phyloP scores from a whole-genome alignment of 2,329 filamentous ascomycete genomes.

The Canariomyces notabilis region DNA sequence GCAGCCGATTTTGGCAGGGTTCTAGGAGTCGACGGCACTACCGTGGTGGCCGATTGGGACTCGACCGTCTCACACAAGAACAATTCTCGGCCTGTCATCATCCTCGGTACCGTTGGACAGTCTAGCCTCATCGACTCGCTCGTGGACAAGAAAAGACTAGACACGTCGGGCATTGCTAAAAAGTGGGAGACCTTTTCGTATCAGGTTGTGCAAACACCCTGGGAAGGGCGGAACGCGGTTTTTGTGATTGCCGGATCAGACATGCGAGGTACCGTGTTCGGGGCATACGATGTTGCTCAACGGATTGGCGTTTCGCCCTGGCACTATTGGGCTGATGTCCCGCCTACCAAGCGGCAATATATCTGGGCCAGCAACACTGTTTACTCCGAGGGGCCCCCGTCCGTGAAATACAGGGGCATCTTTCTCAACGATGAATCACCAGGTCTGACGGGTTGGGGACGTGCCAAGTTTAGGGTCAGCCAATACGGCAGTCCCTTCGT shows the following conservation, averaged over 20 bases:
- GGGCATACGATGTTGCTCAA: constrained; percentile 53
- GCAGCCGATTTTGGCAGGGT: constrained; percentile 25
- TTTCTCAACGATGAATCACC: constrained; percentile 59
- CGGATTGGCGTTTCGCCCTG: constrained; percentile 57
- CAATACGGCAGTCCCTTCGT: constrained; percentile 30
- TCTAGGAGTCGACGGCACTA: constrained; percentile 21
- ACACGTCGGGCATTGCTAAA: constrained; percentile 42
- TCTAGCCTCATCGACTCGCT: constrained; percentile 46
- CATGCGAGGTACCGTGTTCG: constrained; percentile 52
- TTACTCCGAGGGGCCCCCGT: constrained; percentile 45
- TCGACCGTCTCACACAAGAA: constrained; percentile 7
- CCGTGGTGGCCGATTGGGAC: constrained; percentile 16
- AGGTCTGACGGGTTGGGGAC: constrained; percentile 49
- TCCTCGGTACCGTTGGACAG: constrained; percentile 50
- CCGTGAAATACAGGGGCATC: constrained; percentile 54
- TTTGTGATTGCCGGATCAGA: constrained; percentile 54
- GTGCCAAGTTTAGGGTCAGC: constrained; percentile 38
- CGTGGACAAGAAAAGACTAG: constrained; percentile 40
- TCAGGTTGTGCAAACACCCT: constrained; percentile 35
- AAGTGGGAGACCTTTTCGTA: constrained; percentile 53
- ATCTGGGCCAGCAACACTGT: constrained; percentile 43
- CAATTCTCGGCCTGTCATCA: constrained; percentile 32
- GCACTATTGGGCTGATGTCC: constrained; percentile 55
- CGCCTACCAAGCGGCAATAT: constrained; percentile 38
- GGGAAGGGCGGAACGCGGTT: constrained; percentile 29